These are phyloP conservation scores for Helicocarpus griseus DNA, from an alignment of 2,329 filamentous ascomycete genomes.

Conservation along the genomic window DNA sequence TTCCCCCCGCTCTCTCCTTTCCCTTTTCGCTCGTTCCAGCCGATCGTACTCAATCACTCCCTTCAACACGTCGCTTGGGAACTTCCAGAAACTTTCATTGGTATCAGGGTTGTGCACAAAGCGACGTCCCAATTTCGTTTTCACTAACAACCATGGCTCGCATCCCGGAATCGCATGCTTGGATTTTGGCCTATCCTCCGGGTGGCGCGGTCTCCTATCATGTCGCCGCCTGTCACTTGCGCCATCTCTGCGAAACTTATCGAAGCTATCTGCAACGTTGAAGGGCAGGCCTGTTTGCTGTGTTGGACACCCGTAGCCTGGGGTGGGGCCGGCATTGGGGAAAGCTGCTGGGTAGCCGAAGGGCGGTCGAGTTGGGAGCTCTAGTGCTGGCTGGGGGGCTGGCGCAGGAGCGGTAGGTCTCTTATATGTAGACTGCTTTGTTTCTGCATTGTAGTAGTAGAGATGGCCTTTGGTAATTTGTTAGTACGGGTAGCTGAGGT, in stretches of 20 bases:
- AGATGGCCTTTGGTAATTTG: constrained; percentile 50
- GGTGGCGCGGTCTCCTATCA: constrained; percentile 52
- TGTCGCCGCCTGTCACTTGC: constrained; percentile 46
- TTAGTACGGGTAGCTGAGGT: neutral
- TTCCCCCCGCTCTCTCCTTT: constrained; percentile 39
- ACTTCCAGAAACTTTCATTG: constrained; percentile 88
- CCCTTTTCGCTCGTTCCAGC: constrained; percentile 61
- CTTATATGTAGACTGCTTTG: constrained; percentile 79
- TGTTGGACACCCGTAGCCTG: constrained; percentile 24
- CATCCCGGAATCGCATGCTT: constrained; percentile 70
- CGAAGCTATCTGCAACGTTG: constrained; percentile 19
- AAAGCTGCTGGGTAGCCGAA: constrained; percentile 27
- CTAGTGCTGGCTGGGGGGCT: constrained; percentile 2
- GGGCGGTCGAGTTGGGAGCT: constrained; percentile 10
- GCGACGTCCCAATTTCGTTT: constrained; percentile 76
- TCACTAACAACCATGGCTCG: constrained; percentile 85
- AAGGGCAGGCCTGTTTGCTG: constrained; percentile 23
- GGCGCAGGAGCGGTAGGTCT: constrained; percentile 47
- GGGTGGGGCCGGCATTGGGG: constrained; percentile 30
- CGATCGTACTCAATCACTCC: constrained; percentile 59
- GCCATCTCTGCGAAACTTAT: constrained; percentile 37
- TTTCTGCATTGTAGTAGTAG: constrained; percentile 78
- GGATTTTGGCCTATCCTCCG: constrained; percentile 68
- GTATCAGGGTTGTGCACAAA: constrained; percentile 86
- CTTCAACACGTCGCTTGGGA: constrained; percentile 76